phyloP scores from a whole-genome alignment of 2,329 filamentous ascomycete genomes.

The Podosphaera aphanis region DNA sequence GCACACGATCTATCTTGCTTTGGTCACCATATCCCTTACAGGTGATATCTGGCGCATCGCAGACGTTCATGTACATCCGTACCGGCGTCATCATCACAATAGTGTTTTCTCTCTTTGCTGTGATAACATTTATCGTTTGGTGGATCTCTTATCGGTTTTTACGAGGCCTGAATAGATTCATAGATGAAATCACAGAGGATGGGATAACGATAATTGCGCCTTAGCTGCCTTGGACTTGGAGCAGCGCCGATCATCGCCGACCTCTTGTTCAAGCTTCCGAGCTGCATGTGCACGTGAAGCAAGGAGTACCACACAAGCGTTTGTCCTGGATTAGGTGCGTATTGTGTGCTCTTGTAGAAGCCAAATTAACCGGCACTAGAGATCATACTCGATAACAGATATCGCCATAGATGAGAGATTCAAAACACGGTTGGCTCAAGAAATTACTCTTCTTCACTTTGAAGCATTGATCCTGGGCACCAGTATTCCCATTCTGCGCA shows the following conservation, averaged over 20 bases:
- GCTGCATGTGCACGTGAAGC: too few species aligned
- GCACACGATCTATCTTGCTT: neutral
- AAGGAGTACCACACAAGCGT: too few species aligned
- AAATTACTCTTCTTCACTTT: constrained; percentile 6
- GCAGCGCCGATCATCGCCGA: too few species aligned
- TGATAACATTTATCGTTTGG: neutral
- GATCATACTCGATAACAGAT: neutral
- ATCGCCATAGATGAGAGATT: neutral
- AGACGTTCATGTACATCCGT: neutral
- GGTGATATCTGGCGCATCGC: neutral
- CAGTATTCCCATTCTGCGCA: constrained; percentile 79
- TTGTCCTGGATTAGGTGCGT: too few species aligned
- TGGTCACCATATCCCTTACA: neutral
- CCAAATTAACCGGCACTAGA: neutral
- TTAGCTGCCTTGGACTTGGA: too few species aligned
- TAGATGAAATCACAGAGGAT: neutral
- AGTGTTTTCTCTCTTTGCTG: neutral
- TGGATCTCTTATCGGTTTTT: neutral
- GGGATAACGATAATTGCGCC: neutral
- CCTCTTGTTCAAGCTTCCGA: too few species aligned
- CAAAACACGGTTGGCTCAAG: neutral
- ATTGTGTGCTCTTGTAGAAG: too few species aligned
- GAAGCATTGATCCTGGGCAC: constrained; percentile 51
- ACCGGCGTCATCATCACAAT: neutral
- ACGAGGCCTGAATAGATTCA: neutral